phyloP scores from a whole-genome alignment of 305 asterid species.

The Fraxinus velutina region DNA sequence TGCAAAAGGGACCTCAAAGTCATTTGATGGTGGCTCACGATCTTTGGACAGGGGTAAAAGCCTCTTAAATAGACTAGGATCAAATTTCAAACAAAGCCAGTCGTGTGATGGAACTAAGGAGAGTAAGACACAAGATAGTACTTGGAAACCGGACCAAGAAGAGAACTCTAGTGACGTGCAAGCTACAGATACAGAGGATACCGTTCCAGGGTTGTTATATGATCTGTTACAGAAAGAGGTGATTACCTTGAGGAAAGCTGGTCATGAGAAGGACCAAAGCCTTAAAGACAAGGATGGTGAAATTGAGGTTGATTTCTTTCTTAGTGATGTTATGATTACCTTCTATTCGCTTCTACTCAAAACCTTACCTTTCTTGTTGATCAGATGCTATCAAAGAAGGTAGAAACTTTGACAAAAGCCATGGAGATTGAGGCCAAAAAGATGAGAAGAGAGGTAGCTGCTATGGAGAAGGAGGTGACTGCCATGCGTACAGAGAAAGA shows the following conservation, averaged over 20 bases:
- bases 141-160: conserved; percentile 72
- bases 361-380: conserved; percentile 15
- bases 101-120: conserved; percentile 91
- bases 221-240: conserved; percentile 92
- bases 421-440: conserved; percentile 99
- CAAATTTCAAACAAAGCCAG: conserved; percentile 83
- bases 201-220: conserved; percentile 73
- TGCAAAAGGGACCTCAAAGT: conserved; percentile 97
- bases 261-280: conserved; percentile 95
- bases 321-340: conserved; percentile 12
- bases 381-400: conserved; percentile 97
- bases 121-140: conserved; percentile 52
- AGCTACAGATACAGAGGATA: conserved; percentile 63
- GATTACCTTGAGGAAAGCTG: conserved; percentile 78
- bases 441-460: conserved; percentile 98
- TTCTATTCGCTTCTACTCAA: conserved; percentile 11
- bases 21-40: conserved; percentile 95
- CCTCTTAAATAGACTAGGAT: conserved; percentile 83
- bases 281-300: conserved; percentile 98
- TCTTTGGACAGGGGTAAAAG: conserved; percentile 77
- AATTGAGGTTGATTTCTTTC: conserved; percentile 68
- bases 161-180: conserved; percentile 59
- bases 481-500: conserved; percentile 93
- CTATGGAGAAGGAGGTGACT: conserved; percentile 99
- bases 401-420: conserved; percentile 90